Evolutionary conservation across 2,329 filamentous ascomycete genomes (phyloP).

Genomic region (Cordyceps javanica): DNA sequence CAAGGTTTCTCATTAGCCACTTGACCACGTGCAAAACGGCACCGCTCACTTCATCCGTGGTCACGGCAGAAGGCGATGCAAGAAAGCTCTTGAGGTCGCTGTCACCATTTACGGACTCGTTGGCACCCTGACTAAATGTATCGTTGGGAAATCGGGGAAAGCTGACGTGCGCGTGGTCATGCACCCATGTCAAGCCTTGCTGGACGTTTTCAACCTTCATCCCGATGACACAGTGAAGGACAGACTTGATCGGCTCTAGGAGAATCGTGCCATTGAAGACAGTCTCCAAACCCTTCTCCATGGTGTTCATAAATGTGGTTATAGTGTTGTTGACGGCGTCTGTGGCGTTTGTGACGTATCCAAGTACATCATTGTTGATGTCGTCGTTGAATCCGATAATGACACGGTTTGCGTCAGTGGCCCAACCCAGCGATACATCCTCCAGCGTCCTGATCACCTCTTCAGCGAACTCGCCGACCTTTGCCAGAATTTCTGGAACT

Average conservation of each 20-base stretch:
- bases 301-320: slow-evolving; percentile 72
- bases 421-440: slow-evolving; percentile 70
- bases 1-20: slow-evolving; percentile 61
- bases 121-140: slow-evolving; percentile 76
- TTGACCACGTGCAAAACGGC: slow-evolving; percentile 65
- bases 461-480: slow-evolving; percentile 75
- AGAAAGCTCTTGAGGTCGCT: slow-evolving; percentile 64
- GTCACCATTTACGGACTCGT: slow-evolving; percentile 52
- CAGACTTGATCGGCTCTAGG: slow-evolving; percentile 67
- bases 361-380: slow-evolving; percentile 79
- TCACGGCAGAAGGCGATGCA: slow-evolving; percentile 63
- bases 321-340: slow-evolving; percentile 78
- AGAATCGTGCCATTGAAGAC: slow-evolving; percentile 81
- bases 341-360: slow-evolving; percentile 82
- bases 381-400: slow-evolving; percentile 65
- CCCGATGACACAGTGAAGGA: slow-evolving; percentile 81
- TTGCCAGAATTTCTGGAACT: slow-evolving; percentile 64
- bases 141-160: slow-evolving; percentile 75
- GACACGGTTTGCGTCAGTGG: slow-evolving; percentile 66
- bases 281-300: slow-evolving; percentile 64
- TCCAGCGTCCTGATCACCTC: slow-evolving; percentile 68
- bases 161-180: slow-evolving; percentile 75
- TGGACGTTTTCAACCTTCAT: slow-evolving; percentile 82
- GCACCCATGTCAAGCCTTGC: slow-evolving; percentile 87
- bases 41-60: slow-evolving; percentile 74